Base-by-base conservation (phyloP, 176 grass and related monocot species). In the Saccharum spontaneum region DNA sequence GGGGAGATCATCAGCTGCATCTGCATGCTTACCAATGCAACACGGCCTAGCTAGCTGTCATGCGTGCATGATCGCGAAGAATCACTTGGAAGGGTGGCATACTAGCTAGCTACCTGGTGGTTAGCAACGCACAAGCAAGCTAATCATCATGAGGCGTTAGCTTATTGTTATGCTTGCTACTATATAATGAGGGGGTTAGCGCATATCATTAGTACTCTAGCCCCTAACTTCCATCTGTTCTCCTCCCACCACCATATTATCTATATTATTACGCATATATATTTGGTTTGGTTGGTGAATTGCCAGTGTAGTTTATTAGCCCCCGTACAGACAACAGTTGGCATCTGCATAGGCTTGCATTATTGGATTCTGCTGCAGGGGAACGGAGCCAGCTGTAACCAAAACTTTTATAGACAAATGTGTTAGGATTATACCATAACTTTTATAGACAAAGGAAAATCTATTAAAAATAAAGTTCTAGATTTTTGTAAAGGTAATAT, bases 251-350 rank as follows among this genome's bases (percentile, higher is more conserved):
- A 31, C 26, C 24, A 14, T 18, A 28, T 26, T 60, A 10, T 11
- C 26, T 62, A 60, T 59, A 59, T 8, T 26, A 26, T 65, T 33
- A 16, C 50, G 8, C 14, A 52, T 18, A 4, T 7, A 63, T 30
- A 8, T 48, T 48, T 31, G 9, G 24, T 5, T 13, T 49, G 41
- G 62, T 24, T 67, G 41, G 26, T 78, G 76, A 63, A 60, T 46
- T 20, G 28, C 43, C 28, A 50, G 49, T n/a, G 49, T n/a, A 17
- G 46, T 74, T 65, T 66, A 67, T 33, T n/a, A 7, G 43, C 1
- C 16, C 23, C 24, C 16, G 77, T 80, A 80, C 79, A 81, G 64
- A 69, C 79, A 81, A 81, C 45, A 69, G 45, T 54, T 81, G 79
- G 64, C 79, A 36, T 76, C 48, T 76, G 16, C 16, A 8, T 52